Conservation (phyloP, 1,284 basidiomycete genomes). For the Melampsora occidentalis region DNA sequence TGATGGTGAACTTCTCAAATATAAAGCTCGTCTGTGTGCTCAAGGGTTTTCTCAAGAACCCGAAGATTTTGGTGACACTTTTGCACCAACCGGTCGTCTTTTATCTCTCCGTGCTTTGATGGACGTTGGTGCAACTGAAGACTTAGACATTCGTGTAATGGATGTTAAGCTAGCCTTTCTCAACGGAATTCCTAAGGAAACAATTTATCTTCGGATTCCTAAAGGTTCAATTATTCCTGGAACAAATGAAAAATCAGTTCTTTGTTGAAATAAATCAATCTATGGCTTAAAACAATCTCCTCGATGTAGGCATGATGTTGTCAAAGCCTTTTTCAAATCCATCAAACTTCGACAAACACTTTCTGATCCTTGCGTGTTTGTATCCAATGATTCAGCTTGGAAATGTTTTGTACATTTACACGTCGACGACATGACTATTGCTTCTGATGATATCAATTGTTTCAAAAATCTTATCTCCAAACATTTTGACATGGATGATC, state of each 20-base stretch:
- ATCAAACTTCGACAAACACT: too few species aligned
- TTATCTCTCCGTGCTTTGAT: background rate
- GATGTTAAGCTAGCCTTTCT: background rate
- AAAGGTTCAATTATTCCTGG: background rate
- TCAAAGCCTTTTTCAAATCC: background rate
- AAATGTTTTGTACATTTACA: background rate
- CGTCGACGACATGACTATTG: background rate
- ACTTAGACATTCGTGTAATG: background rate
- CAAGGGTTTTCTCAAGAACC: background rate
- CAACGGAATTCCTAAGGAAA: background rate
- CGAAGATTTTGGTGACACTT: background rate
- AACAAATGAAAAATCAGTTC: background rate
- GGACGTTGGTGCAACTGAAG: background rate
- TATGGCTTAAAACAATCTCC: slow-evolving; percentile 33
- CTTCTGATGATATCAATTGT: background rate
- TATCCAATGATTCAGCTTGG: background rate
- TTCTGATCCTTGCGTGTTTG: too few species aligned
- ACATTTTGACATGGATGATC: background rate
- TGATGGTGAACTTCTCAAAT: too few species aligned
- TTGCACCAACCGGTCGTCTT: background rate
- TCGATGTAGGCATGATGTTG: slow-evolving; percentile 4
- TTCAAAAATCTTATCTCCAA: background rate
- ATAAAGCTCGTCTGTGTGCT: too few species aligned
- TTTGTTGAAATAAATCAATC: slow-evolving; percentile 15
- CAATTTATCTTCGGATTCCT: background rate